Conservation (phyloP, 345 rosid genomes). For the Crucihimalaya himalaica region DNA sequence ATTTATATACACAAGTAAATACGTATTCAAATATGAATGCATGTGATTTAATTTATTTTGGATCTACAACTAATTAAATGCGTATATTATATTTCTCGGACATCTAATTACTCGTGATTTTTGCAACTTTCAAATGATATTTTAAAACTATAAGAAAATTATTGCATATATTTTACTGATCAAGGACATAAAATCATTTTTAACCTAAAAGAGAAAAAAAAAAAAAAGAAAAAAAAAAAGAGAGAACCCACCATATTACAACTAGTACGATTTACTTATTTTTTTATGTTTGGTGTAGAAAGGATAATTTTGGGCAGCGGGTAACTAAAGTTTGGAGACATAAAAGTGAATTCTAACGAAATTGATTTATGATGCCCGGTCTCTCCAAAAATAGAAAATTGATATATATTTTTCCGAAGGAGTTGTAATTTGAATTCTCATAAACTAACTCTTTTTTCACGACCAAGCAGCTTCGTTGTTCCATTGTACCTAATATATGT, state of each 20-base stretch:
- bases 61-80: not conserved
- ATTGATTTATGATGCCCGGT: slow-evolving; percentile 23
- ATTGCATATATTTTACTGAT: not conserved
- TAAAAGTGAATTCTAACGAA: not conserved
- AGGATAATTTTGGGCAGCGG: slow-evolving; percentile 1
- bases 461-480: slow-evolving; percentile 46
- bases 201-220: not conserved
- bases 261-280: not conserved
- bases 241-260: not conserved
- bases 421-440: slow-evolving; percentile 34
- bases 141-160: not conserved
- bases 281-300: not conserved
- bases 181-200: not conserved
- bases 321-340: not conserved
- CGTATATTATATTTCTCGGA: not conserved
- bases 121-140: too few species aligned
- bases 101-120: slow-evolving; percentile 10
- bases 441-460: slow-evolving; percentile 14
- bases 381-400: slow-evolving; percentile 27
- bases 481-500: slow-evolving; percentile 39
- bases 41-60: not conserved
- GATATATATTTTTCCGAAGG: not conserved
- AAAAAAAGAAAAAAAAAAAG: not conserved
- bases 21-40: not conserved
- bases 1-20: not conserved